Conservation (phyloP, 2,329 filamentous ascomycete genomes). For the Mycogone perniciosa region DNA sequence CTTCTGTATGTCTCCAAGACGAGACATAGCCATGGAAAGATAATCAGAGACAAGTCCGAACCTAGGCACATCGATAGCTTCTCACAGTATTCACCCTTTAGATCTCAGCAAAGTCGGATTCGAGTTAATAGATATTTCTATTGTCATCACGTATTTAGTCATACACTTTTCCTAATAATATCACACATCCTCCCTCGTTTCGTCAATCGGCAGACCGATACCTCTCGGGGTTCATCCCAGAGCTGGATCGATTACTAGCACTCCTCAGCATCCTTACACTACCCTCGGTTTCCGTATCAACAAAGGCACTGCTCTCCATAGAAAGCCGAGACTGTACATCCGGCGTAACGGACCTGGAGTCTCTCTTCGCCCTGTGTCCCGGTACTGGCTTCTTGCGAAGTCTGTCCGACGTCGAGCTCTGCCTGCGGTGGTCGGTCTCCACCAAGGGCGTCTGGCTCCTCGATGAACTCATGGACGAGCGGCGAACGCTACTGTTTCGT, state of each 20-base stretch:
- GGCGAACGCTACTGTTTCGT: slow-evolving; percentile 46
- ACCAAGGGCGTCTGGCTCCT: slow-evolving; percentile 44
- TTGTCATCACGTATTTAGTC: slow-evolving; percentile 6
- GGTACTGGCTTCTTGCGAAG: slow-evolving; percentile 46
- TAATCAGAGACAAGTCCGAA: no score
- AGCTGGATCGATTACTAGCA: slow-evolving; percentile 18
- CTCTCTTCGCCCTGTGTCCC: slow-evolving; percentile 38
- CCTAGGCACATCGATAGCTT: no score
- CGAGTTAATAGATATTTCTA: neutral
- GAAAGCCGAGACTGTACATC: slow-evolving; percentile 49
- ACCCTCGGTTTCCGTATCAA: slow-evolving; percentile 18
- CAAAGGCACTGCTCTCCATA: slow-evolving; percentile 36
- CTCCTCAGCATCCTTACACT: slow-evolving; percentile 19
- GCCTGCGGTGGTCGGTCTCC: slow-evolving; percentile 42
- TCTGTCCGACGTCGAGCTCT: slow-evolving; percentile 45
- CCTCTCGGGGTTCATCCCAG: neutral
- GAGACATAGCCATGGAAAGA: no score
- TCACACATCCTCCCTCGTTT: neutral
- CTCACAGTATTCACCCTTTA: no score
- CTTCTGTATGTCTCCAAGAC: no score
- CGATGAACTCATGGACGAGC: slow-evolving; percentile 46
- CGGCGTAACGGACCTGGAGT: slow-evolving; percentile 49
- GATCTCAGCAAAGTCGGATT: no score
- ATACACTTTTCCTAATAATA: slow-evolving; percentile 1
- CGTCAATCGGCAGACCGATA: slow-evolving; percentile 4